Evolutionary conservation across 164 flowering plant species (phyloP).

Genomic region (Stephania cephalantha): DNA sequence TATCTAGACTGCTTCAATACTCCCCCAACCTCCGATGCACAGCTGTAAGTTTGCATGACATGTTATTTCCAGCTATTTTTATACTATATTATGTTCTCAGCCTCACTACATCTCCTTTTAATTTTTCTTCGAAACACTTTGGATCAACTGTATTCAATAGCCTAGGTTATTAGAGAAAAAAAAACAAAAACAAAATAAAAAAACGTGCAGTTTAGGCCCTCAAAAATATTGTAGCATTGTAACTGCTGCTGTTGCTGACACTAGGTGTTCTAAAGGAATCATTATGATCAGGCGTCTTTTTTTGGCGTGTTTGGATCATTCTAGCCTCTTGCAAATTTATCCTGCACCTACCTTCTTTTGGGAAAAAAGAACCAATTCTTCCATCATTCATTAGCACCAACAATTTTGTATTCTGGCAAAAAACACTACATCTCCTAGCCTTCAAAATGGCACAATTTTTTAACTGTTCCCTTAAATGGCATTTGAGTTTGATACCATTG

Average conservation of each 20-base stretch:
- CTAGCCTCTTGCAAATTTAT: background rate
- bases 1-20: slow-evolving; percentile 53
- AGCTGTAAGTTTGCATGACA: slow-evolving; percentile 41
- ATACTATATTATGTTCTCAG: background rate
- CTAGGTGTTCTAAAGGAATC: background rate
- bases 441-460: background rate
- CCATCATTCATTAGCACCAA: background rate
- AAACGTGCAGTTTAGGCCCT: background rate
- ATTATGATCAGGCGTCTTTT: too few relatives aligned
- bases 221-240: background rate
- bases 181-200: background rate
- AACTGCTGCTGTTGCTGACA: background rate
- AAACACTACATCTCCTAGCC: background rate
- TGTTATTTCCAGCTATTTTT: background rate
- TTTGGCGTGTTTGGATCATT: background rate
- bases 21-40: slow-evolving; percentile 53
- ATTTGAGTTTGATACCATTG: background rate
- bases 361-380: background rate
- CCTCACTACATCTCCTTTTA: background rate
- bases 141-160: background rate
- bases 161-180: background rate
- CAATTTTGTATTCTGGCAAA: background rate
- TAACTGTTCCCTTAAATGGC: background rate
- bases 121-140: background rate
- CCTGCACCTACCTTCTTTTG: background rate